A percentile compares a stretch with the other conserved stretches of the same genome.
Conservation (phyloP, 345 rosid species). For the Melastoma malabathricum region DNA sequence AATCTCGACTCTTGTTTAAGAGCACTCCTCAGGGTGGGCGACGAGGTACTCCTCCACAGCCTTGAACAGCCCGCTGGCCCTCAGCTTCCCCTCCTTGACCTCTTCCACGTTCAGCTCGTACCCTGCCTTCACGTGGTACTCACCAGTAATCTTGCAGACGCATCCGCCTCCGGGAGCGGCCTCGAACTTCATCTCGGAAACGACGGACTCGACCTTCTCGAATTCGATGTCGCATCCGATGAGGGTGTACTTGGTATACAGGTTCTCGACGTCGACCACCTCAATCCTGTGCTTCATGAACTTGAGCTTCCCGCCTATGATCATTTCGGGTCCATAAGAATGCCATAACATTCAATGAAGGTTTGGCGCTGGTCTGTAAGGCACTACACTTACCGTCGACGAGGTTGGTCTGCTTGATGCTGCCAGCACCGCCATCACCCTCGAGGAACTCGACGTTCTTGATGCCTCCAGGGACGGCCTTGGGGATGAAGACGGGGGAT, state of each 20-base stretch:
- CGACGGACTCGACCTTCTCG: constrained; percentile 1
- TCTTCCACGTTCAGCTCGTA: constrained; percentile 9
- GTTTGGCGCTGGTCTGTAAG: no score
- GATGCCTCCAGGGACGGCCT: constrained; percentile 16
- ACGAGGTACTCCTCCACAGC: constrained; percentile 6
- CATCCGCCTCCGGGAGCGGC: neutral
- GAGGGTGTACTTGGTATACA: constrained; percentile 2
- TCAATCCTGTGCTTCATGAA: constrained; percentile 6
- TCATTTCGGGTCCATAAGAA: no score
- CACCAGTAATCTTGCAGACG: constrained; percentile 5
- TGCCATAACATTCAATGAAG: no score
- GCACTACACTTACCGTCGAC: neutral
- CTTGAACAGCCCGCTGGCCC: constrained; percentile 5
- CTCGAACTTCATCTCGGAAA: neutral
- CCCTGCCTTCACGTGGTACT: constrained; percentile 1
- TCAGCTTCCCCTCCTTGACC: constrained; percentile 7
- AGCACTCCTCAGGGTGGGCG: neutral
- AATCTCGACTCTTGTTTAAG: no score
- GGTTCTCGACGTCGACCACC: neutral
- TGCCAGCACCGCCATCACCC: constrained; percentile 32
- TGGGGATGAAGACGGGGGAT: constrained; percentile 5
- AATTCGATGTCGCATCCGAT: constrained; percentile 4
- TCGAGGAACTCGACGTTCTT: constrained; percentile 13
- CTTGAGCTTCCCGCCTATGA: constrained; percentile 2
- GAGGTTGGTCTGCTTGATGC: constrained; percentile 14